Evolutionary conservation across 495 filamentous ascomycete species (phyloP).

Genomic region (Talaromyces adpressus): DNA sequence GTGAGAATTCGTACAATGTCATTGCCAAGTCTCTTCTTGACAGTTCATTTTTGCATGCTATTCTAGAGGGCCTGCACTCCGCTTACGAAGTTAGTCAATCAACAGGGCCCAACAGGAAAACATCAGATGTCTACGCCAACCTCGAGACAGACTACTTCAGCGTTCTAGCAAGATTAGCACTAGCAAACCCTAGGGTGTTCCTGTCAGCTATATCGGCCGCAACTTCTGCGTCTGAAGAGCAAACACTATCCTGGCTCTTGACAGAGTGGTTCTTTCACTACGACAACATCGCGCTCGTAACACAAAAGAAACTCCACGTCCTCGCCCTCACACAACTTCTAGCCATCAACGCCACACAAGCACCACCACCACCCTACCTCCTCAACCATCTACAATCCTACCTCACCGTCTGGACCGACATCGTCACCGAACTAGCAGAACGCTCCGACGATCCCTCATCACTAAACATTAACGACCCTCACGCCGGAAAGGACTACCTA

Average conservation of each 20-base stretch:
- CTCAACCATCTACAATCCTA: slow-evolving; percentile 55
- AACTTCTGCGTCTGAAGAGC: slow-evolving; percentile 33
- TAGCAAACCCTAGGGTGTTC: slow-evolving; percentile 62
- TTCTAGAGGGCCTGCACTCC: slow-evolving; percentile 65
- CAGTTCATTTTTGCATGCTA: slow-evolving; percentile 54
- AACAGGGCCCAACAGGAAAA: slow-evolving; percentile 63
- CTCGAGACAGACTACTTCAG: slow-evolving; percentile 77
- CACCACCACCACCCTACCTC: slow-evolving; percentile 41
- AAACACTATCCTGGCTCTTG: slow-evolving; percentile 63
- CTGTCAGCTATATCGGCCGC: slow-evolving; percentile 43
- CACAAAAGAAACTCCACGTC: slow-evolving; percentile 71
- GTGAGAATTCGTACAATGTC: slow-evolving; percentile 51
- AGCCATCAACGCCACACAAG: slow-evolving; percentile 48
- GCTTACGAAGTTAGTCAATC: slow-evolving; percentile 68
- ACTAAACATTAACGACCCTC: slow-evolving; percentile 23
- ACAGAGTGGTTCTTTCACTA: slow-evolving; percentile 86
- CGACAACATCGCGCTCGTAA: slow-evolving; percentile 68
- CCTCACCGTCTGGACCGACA: slow-evolving; percentile 62
- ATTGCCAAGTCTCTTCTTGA: slow-evolving; percentile 63
- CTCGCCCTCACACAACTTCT: slow-evolving; percentile 78
- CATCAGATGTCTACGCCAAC: slow-evolving; percentile 54
- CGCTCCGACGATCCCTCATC: slow-evolving; percentile 24
- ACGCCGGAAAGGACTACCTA: slow-evolving; percentile 35
- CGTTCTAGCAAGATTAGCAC: slow-evolving; percentile 71
- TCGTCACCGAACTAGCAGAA: slow-evolving; percentile 54